phyloP scores from a whole-genome alignment of 495 filamentous ascomycete genomes.

The Pseudomonodictys pantanalensis region DNA sequence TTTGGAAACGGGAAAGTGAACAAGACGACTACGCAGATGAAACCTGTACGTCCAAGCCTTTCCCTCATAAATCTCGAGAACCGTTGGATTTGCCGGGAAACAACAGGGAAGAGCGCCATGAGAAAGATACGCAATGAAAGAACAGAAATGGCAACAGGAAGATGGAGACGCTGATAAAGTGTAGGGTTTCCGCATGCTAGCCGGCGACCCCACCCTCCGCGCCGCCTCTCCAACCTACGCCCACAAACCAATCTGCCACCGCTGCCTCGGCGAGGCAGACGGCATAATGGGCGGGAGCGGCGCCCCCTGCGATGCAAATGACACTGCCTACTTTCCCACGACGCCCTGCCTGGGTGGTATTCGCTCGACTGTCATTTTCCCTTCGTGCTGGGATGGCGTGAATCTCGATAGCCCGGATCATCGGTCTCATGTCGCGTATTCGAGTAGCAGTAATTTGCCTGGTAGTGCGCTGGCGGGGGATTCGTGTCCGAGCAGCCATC shows the following conservation, averaged over 20 bases:
- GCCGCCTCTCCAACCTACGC: conserved; percentile 30
- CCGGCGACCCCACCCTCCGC: conserved; percentile 22
- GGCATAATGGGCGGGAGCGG: conserved; percentile 45
- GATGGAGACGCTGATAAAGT: conserved; percentile 18
- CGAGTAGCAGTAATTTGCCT: conserved; percentile 5
- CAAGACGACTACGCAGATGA: conserved; percentile 12
- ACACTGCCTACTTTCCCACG: conserved; percentile 46
- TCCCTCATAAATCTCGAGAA: background rate
- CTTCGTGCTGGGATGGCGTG: conserved; percentile 54
- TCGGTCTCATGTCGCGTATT: conserved; percentile 49
- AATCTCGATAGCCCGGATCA: conserved; percentile 54
- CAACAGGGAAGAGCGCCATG: too few relatives aligned
- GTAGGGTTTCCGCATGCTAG: conserved; percentile 35
- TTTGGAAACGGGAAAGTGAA: conserved; percentile 19
- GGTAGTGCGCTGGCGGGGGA: conserved; percentile 37
- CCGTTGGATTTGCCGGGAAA: too few relatives aligned
- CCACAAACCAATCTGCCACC: conserved; percentile 44
- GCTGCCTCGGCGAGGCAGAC: conserved; percentile 40
- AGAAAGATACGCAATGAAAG: too few relatives aligned
- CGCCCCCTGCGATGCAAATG: conserved; percentile 50
- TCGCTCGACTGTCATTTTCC: conserved; percentile 51
- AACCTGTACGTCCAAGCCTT: conserved; percentile 10
- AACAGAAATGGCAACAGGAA: too few relatives aligned
- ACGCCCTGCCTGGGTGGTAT: conserved; percentile 48
- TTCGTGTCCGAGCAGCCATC: conserved; percentile 48